A percentile compares a stretch with the other conserved stretches of the same genome.
Evolutionary conservation across 2,329 filamentous ascomycete genomes (phyloP).

Genomic region (Lasiodiplodia theobromae): DNA sequence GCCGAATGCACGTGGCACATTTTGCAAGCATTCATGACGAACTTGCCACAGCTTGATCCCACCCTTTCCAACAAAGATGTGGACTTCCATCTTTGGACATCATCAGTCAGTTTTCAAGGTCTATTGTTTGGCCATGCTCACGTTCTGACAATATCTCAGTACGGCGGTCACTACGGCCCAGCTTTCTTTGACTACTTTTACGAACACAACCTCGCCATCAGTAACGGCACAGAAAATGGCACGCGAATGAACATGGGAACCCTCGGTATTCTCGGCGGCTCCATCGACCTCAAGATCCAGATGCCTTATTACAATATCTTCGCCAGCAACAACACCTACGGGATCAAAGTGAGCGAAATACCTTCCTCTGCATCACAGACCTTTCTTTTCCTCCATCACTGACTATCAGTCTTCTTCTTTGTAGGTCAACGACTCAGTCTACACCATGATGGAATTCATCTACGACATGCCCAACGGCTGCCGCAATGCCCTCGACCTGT

Average conservation of each 20-base stretch:
- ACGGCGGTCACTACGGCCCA: conserved; percentile 59
- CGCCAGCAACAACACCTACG: conserved; percentile 64
- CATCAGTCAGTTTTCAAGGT: conserved; percentile 34
- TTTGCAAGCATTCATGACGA: conserved; percentile 45
- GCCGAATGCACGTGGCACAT: conserved; percentile 47
- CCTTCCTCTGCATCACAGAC: background rate
- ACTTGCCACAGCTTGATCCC: conserved; percentile 51
- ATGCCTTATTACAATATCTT: conserved; percentile 56
- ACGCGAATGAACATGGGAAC: conserved; percentile 62
- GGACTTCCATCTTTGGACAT: conserved; percentile 62
- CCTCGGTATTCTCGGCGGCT: conserved; percentile 62
- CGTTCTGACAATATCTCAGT: conserved; percentile 31
- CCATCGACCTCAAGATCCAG: conserved; percentile 59
- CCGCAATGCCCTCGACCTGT: conserved; percentile 58
- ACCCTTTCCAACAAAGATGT: conserved; percentile 58
- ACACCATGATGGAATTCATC: conserved; percentile 52
- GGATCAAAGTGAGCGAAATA: conserved; percentile 45
- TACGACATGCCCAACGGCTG: conserved; percentile 59
- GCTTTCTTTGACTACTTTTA: conserved; percentile 65
- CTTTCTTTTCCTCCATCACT: background rate
- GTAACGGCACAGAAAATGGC: conserved; percentile 55
- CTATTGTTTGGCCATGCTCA: background rate
- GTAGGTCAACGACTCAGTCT: conserved; percentile 54
- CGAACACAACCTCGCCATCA: conserved; percentile 61
- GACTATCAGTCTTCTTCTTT: background rate